Evolutionary conservation across 2,329 filamentous ascomycete species (phyloP).

Genomic region (Penicillium sp.): DNA sequence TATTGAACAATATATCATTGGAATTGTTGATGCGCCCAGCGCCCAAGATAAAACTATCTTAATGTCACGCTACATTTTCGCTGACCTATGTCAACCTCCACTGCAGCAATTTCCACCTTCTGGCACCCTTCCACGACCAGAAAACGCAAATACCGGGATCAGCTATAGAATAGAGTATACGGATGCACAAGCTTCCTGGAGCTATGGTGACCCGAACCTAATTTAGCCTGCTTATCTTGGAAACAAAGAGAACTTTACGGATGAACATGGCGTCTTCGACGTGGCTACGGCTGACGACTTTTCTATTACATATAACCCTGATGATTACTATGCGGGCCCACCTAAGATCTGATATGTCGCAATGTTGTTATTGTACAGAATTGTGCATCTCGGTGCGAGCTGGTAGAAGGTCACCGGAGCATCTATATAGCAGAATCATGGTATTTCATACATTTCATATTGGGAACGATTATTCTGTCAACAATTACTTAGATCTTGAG

Average conservation of each 20-base stretch:
- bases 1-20: not conserved
- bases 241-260: not conserved
- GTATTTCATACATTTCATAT: no score
- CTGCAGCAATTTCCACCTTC: not conserved
- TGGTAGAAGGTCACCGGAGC: no score
- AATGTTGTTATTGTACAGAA: no score
- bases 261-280: not conserved
- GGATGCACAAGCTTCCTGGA: not conserved
- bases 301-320: not conserved
- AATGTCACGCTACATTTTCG: not conserved
- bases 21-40: not conserved
- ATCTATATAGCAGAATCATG: no score
- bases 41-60: not conserved
- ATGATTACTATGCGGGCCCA: not conserved
- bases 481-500: no score
- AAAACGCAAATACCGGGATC: not conserved
- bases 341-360: not conserved
- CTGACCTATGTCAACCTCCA: not conserved
- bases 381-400: no score
- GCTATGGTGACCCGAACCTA: not conserved
- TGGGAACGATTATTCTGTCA: no score
- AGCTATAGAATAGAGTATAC: not conserved
- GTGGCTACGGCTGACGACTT: not conserved
- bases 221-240: not conserved
- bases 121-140: not conserved